Base-by-base conservation (phyloP, 2,329 filamentous ascomycete genomes). In the Arthroderma uncinatum region DNA sequence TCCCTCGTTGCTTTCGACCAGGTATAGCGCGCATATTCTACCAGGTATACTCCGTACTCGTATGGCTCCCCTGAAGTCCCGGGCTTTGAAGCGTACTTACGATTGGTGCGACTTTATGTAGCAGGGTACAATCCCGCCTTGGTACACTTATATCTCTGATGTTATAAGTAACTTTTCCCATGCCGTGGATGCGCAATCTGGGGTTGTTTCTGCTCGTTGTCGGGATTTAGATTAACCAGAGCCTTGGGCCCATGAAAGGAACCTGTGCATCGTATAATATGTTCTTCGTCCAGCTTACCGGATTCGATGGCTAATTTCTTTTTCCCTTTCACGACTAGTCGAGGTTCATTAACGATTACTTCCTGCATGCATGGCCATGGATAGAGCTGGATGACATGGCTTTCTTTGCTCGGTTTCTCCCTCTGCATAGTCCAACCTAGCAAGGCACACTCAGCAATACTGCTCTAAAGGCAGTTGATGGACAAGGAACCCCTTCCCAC, bases 191-290 rank as follows among this genome's bases (percentile, higher is more conserved):
- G 21, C 44, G 23, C 44, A 30, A 48, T 30, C 44, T 48, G 44
- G 44, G 44, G 44, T 48, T 48, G 44, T 48, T 48, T 28, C 44
- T 48, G 44, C 21, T 48, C 4, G 21, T 48, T 48, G 4, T 48
- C 44, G 44, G 44, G 44, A 48, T 48, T 48, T 48, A 48, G 44
- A 48, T 48, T 48, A 48, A 48, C 44, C 44, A 48, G 12, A 48
- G 44, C 44, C 44, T 28, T 48, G 44, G 44, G 44, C 44, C 44
- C 44, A 48, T 48, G 44, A 30, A 21, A 48, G 10, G 44, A 44
- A 44, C 40, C 23, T 48, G 44, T 48, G 44, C 44, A 48, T 48
- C 23, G 44, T 48, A 30, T 48, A 48, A 16, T 28, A 25, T 25
- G 44, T 48, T 48, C 44, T 25, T 48, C 12, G 44, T 48, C 44